phyloP scores from a whole-genome alignment of 2,329 filamentous ascomycete genomes.

The Monosporascus sp. region DNA sequence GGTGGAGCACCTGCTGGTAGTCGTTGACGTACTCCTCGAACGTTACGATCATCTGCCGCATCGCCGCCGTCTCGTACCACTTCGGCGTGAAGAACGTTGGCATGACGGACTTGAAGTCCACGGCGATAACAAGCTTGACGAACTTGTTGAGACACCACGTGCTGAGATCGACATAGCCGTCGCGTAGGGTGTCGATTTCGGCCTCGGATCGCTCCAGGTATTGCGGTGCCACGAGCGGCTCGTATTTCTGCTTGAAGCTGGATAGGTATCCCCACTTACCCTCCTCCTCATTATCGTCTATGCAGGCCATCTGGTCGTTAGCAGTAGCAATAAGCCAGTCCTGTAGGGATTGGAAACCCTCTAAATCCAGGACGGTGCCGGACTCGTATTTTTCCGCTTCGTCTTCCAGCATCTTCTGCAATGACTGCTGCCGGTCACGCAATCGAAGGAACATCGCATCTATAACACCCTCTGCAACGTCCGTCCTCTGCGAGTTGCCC shows the following conservation, averaged over 20 bases:
- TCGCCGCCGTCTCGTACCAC: constrained; percentile 82
- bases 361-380: constrained; percentile 47
- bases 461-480: constrained; percentile 91
- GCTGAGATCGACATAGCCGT: constrained; percentile 91
- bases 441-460: constrained; percentile 92
- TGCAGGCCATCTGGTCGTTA: constrained; percentile 97
- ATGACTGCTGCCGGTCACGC: constrained; percentile 73
- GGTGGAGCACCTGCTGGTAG: constrained; percentile 78
- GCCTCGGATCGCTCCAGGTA: constrained; percentile 70
- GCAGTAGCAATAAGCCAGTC: constrained; percentile 97
- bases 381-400: constrained; percentile 71
- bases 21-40: constrained; percentile 93
- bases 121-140: constrained; percentile 77
- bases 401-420: constrained; percentile 83
- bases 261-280: constrained; percentile 75
- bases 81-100: constrained; percentile 83
- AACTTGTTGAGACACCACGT: constrained; percentile 90
- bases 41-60: constrained; percentile 90
- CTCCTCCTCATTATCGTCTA: constrained; percentile 81
- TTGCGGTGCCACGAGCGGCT: constrained; percentile 70
- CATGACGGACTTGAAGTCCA: constrained; percentile 82
- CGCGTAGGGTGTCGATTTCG: constrained; percentile 71
- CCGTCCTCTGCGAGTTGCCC: constrained; percentile 74
- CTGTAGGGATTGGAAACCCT: constrained; percentile 72
- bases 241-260: constrained; percentile 78